A percentile compares a stretch with the other conserved stretches of the same genome.
These are phyloP conservation scores for Fusarium anguioides DNA, from an alignment of 2,329 filamentous ascomycete species.

Conservation along the genomic window DNA sequence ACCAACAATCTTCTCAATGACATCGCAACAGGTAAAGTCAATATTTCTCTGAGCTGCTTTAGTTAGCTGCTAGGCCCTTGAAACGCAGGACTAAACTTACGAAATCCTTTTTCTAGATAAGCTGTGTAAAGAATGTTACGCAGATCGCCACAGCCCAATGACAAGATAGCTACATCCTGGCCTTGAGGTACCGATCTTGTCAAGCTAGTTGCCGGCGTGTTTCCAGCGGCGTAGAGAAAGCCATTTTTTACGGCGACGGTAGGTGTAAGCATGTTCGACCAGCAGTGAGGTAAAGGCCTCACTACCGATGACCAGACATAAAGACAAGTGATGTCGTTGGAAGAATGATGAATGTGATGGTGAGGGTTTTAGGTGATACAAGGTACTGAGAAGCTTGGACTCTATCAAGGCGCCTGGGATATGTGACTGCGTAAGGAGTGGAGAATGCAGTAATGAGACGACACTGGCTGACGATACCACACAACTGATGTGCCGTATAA, in stretches of 20 bases:
- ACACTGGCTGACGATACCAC: conserved; percentile 5
- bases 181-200: conserved; percentile 61
- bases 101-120: conserved; percentile 55
- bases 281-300: neutral
- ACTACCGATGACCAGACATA: neutral
- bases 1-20: conserved; percentile 63
- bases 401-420: neutral
- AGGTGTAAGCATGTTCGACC: conserved; percentile 52
- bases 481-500: no score
- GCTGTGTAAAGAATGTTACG: conserved; percentile 67
- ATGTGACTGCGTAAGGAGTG: conserved; percentile 7
- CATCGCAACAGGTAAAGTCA: conserved; percentile 68
- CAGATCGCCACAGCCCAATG: conserved; percentile 67
- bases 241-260: conserved; percentile 47
- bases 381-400: neutral
- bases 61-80: conserved; percentile 35
- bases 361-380: neutral
- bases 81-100: conserved; percentile 43
- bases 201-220: conserved; percentile 64
- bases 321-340: neutral
- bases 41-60: conserved; percentile 54
- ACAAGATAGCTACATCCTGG: conserved; percentile 61
- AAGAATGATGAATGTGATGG: neutral
- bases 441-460: conserved; percentile 18
- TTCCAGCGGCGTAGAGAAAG: conserved; percentile 62